Evolutionary conservation across 257 asterid genomes (phyloP), one percentile per base, ranked within the genome.

Genomic region (Paulownia fortunei): DNA sequence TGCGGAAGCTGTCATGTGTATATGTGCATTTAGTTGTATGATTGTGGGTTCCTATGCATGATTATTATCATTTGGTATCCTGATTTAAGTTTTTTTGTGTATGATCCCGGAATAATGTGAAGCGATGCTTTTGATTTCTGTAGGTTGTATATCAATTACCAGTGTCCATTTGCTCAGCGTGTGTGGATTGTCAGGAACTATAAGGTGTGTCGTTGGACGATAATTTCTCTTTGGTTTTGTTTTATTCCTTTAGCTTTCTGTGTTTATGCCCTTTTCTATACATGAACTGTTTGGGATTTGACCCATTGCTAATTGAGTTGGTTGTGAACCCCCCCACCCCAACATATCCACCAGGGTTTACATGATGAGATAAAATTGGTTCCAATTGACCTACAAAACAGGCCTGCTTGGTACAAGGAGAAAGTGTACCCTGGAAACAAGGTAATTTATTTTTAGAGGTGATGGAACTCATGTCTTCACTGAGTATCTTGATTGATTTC

Each of bases 111-210:
- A 26, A 13, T 46, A 4, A 41, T 51, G 69, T 73, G 46, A 63
- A 59, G 19, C n/a, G 2, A n/a, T 12, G 54, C 5, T 80, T 69
- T 59, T 39, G 32, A 61, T 74, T 73, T 65, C 27, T 76, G 83
- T 79, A 94, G 98, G 92, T 72, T 94, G 88, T 94, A 94, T 63
- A 71, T 81, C 80, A 78, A 72, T 78, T 85, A 84, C 73, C 75
- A 74, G 32, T 94, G 97, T 76, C 98, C 97, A 0, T 89, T 9
- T 85, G 87, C 91, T 69, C 97, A 92, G 83, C 97, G 97, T 32
- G 83, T 74, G 2, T 92, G 98, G 98, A 88, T 92, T 37, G 76
- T 74, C 64, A 82, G 96, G 84, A 94, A 94, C 79, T 84, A 79
- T 61, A 93, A 89, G 97, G 98, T 89, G 76, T 68, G 70, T 3